A percentile compares a stretch with the other conserved stretches of the same genome.
Conservation (phyloP, 176 grass and related monocot species). For the Ensete glaucum region DNA sequence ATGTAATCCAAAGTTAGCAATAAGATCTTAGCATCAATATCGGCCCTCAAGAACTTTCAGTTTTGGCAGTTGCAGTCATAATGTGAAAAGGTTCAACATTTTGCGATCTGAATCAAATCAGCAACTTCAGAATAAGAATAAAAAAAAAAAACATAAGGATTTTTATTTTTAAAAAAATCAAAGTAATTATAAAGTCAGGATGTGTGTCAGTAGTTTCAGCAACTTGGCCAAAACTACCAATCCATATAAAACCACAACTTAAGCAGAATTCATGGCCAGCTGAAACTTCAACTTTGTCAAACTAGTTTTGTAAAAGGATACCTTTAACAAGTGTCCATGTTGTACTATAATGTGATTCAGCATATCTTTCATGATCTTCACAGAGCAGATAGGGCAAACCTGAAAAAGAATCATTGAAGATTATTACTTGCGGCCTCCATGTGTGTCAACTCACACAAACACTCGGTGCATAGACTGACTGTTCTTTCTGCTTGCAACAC, state of each 20-base stretch:
- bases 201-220: neutral
- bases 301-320: constrained; percentile 28
- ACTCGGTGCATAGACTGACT: neutral
- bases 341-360: constrained; percentile 42
- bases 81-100: neutral
- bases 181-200: neutral
- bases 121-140: neutral
- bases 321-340: constrained; percentile 36
- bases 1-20: constrained; percentile 27
- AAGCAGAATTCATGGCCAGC: neutral
- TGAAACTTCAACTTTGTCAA: neutral
- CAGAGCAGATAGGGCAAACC: constrained; percentile 41
- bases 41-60: neutral
- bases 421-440: no score
- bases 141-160: neutral
- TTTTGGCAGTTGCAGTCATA: neutral
- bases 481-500: neutral
- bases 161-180: neutral
- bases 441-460: neutral
- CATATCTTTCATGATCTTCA: constrained; percentile 33
- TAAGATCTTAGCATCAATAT: constrained; percentile 14
- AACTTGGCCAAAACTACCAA: neutral
- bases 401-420: constrained; percentile 7
- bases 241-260: neutral
- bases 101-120: neutral